Conservation (phyloP, 805 yeast species). For the Lachancea dasiensis region DNA sequence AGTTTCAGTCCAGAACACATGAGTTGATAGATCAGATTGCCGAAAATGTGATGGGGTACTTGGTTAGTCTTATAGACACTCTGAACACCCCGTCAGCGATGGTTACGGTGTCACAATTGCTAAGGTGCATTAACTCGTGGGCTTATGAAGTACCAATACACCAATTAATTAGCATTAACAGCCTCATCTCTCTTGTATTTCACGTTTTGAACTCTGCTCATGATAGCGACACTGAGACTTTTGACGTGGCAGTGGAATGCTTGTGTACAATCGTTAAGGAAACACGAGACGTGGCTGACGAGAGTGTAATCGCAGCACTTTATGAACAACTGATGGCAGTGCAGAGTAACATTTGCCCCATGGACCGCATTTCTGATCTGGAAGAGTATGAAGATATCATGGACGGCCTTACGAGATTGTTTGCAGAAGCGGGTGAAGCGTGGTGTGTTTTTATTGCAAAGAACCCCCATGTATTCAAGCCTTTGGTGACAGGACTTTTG, state of each 20-base stretch:
- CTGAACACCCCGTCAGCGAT: conserved; percentile 16
- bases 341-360: conserved; percentile 41
- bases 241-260: conserved; percentile 84
- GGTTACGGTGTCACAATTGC: conserved; percentile 35
- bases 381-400: conserved; percentile 58
- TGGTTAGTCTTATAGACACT: conserved; percentile 41
- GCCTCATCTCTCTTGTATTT: conserved; percentile 66
- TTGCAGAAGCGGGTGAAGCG: conserved; percentile 89
- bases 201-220: conserved; percentile 46
- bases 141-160: conserved; percentile 76
- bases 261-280: conserved; percentile 75
- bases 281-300: conserved; percentile 68
- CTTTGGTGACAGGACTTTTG: conserved; percentile 66
- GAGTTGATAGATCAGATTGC: conserved; percentile 63
- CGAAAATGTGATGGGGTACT: conserved; percentile 56
- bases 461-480: conserved; percentile 60
- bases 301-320: conserved; percentile 56
- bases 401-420: conserved; percentile 66
- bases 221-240: conserved; percentile 40
- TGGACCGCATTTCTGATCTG: conserved; percentile 21
- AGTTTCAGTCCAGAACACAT: conserved; percentile 57
- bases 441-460: conserved; percentile 87
- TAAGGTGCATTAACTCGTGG: conserved; percentile 86
- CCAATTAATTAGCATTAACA: conserved; percentile 53
- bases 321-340: conserved; percentile 63